These are phyloP conservation scores for Leccinum pachyderme DNA, from an alignment of 1,284 basidiomycete genomes.

Conservation along the genomic window DNA sequence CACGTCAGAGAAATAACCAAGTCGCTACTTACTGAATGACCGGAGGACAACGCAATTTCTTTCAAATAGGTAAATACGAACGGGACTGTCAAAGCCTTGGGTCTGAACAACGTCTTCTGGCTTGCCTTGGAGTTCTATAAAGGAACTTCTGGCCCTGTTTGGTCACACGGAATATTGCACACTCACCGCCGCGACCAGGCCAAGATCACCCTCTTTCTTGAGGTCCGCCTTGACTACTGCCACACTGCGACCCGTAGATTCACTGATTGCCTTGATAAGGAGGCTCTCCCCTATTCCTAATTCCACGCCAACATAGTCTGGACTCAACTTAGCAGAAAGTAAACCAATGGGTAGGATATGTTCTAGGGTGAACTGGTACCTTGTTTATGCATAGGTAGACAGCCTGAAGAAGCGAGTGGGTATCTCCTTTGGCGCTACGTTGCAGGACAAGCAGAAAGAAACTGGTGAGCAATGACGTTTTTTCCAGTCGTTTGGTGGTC, in stretches of 20 bases:
- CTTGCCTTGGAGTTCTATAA: conserved; percentile 86
- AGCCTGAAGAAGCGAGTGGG: conserved; percentile 74
- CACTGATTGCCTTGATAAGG: conserved; percentile 92
- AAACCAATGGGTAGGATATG: conserved; percentile 1
- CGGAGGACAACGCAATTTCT: conserved; percentile 83
- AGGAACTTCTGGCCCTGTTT: background rate
- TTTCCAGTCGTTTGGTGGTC: conserved; percentile 96
- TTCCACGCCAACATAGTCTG: conserved; percentile 95
- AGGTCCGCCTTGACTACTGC: conserved; percentile 88
- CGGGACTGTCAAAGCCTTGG: conserved; percentile 85
- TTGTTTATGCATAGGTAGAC: conserved; percentile 98
- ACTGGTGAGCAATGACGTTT: conserved; percentile 84
- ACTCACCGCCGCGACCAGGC: conserved; percentile 87
- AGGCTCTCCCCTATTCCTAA: conserved; percentile 96
- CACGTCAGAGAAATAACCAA: background rate
- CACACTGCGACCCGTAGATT: conserved; percentile 88
- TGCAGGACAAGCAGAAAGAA: conserved; percentile 90
- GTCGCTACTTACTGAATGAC: conserved; percentile 64
- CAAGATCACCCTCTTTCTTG: conserved; percentile 93
- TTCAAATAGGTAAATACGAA: conserved; percentile 84
- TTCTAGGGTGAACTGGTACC: conserved; percentile 44
- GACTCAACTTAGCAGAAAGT: conserved; percentile 64
- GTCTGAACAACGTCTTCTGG: conserved; percentile 94
- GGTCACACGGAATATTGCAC: background rate
- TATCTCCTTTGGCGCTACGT: conserved; percentile 71